These are phyloP conservation scores for Aspergillus sclerotiicarbonarius DNA, from an alignment of 495 filamentous ascomycete species.

Conservation along the genomic window DNA sequence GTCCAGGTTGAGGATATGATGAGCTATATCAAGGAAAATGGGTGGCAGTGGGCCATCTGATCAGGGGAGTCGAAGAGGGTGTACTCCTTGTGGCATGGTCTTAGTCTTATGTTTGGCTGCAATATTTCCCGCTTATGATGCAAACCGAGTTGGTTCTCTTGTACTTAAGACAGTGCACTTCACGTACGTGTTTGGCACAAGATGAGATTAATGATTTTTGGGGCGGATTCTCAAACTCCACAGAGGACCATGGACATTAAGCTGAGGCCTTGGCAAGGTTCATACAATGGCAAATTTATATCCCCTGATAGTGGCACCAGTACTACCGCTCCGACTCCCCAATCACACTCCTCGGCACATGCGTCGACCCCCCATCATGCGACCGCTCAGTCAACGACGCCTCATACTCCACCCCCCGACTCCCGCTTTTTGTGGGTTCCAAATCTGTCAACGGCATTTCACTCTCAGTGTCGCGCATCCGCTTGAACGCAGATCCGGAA, in stretches of 20 bases:
- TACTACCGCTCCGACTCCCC: neutral
- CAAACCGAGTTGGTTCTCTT: too few species aligned
- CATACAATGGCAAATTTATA: too few species aligned
- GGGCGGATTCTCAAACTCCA: too few species aligned
- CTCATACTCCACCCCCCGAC: neutral
- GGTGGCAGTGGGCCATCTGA: constrained; percentile 1
- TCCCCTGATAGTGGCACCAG: neutral
- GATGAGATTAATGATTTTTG: too few species aligned
- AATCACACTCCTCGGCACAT: neutral
- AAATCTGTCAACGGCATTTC: constrained; percentile 19
- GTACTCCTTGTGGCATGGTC: too few species aligned
- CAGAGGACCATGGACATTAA: too few species aligned
- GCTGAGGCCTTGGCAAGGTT: too few species aligned
- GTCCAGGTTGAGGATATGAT: constrained; percentile 6
- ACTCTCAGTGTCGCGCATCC: constrained; percentile 18
- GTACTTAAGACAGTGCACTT: too few species aligned
- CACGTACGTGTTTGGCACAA: too few species aligned
- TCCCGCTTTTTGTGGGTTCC: neutral
- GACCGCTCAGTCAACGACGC: neutral
- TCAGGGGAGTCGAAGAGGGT: too few species aligned
- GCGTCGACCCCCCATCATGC: neutral
- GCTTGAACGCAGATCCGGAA: constrained; percentile 9
- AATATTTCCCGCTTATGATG: too few species aligned
- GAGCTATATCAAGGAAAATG: constrained; percentile 8
- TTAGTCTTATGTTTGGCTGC: too few species aligned